A percentile compares a stretch with the other conserved stretches of the same genome.
These are phyloP conservation scores for Ensete ventricosum DNA, from an alignment of 176 grass and related monocot genomes.

Conservation along the genomic window DNA sequence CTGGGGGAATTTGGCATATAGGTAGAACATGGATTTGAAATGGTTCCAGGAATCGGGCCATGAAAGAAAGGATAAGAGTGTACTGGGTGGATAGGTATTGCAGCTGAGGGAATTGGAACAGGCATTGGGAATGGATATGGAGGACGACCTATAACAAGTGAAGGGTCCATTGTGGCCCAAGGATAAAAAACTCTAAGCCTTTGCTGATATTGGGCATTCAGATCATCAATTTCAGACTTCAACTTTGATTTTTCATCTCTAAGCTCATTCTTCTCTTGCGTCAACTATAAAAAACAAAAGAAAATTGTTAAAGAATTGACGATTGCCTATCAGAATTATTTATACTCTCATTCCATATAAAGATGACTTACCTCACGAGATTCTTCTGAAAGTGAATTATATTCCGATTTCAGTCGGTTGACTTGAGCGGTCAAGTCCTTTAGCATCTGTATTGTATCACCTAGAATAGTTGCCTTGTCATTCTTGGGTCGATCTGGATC, in stretches of 20 bases:
- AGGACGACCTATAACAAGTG: constrained; percentile 48
- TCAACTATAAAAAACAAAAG: constrained; percentile 44
- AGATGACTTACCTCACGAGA: constrained; percentile 52
- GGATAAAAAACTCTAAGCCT: constrained; percentile 49
- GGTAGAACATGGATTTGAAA: constrained; percentile 20
- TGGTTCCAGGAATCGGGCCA: constrained; percentile 26
- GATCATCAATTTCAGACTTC: constrained; percentile 69
- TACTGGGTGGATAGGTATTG: constrained; percentile 60
- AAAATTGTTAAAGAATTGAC: constrained; percentile 8
- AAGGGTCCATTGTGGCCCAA: constrained; percentile 69
- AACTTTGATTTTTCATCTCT: constrained; percentile 73
- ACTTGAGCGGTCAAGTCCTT: constrained; percentile 74
- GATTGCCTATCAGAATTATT: background rate
- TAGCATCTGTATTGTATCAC: constrained; percentile 66
- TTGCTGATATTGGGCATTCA: constrained; percentile 66
- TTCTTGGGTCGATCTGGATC: constrained; percentile 79
- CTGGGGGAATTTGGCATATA: constrained; percentile 42
- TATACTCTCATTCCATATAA: constrained; percentile 10
- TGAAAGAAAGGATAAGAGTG: constrained; percentile 47
- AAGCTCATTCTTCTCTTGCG: constrained; percentile 79
- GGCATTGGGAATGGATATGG: constrained; percentile 57
- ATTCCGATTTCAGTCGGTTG: constrained; percentile 75
- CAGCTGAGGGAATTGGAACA: constrained; percentile 44
- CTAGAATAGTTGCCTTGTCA: constrained; percentile 72
- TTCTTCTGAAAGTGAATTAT: constrained; percentile 66